Conservation (phyloP, 169 alveolate species). For the Cryptosporidium xiaoi region DNA sequence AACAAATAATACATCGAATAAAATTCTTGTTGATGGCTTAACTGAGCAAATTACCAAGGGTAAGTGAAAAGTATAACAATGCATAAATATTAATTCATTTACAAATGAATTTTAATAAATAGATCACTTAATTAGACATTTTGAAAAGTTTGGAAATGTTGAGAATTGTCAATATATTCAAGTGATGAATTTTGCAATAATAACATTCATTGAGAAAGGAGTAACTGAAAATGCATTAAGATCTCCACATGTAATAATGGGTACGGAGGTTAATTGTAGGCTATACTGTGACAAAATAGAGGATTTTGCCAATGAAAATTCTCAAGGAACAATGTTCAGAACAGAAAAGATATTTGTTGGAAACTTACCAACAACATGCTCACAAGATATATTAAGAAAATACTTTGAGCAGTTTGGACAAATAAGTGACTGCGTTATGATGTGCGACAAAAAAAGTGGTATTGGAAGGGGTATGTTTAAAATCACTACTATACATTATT, state of each 20-base stretch:
- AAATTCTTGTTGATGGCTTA: slow-evolving; percentile 62
- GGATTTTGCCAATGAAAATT: slow-evolving; percentile 51
- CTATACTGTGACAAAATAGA: slow-evolving; percentile 63
- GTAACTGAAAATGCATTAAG: slow-evolving; percentile 59
- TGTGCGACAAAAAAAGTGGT: slow-evolving; percentile 88
- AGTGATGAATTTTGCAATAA: slow-evolving; percentile 66
- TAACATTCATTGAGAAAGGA: slow-evolving; percentile 60
- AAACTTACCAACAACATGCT: slow-evolving; percentile 82
- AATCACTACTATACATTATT: too few relatives aligned
- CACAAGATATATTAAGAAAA: slow-evolving; percentile 83
- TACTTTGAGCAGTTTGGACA: slow-evolving; percentile 89
- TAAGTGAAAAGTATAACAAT: not conserved
- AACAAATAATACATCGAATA: slow-evolving; percentile 25
- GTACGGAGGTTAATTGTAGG: slow-evolving; percentile 72
- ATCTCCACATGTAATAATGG: slow-evolving; percentile 74
- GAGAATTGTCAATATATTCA: slow-evolving; percentile 72
- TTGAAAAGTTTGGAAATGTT: slow-evolving; percentile 69
- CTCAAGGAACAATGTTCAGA: slow-evolving; percentile 71
- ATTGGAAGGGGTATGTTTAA: slow-evolving; percentile 86
- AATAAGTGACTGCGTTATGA: slow-evolving; percentile 86
- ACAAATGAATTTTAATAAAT: not conserved
- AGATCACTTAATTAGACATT: slow-evolving; percentile 60
- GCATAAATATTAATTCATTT: not conserved
- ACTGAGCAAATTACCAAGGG: slow-evolving; percentile 63
- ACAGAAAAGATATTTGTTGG: slow-evolving; percentile 90